Percentiles rank a stretch among this genome's conserved stretches.
These are phyloP conservation scores for Solanum neorickii DNA, from an alignment of 257 asterid species.

Conservation along the genomic window DNA sequence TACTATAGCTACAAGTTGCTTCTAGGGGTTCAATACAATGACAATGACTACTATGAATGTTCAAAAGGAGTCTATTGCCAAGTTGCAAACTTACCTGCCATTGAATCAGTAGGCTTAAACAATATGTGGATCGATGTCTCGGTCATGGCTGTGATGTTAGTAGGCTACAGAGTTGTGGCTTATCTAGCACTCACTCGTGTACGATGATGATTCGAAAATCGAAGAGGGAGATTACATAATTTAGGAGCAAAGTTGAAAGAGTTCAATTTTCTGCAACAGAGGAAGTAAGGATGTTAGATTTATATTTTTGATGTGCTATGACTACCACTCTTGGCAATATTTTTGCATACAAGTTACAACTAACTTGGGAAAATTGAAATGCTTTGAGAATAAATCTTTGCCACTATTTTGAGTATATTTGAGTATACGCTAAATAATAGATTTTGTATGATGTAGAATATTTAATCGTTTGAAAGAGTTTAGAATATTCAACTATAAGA, in stretches of 20 bases:
- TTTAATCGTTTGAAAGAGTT: too few species aligned
- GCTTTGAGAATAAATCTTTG: slow-evolving; percentile 1
- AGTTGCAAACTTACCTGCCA: slow-evolving; percentile 67
- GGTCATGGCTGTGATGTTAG: slow-evolving; percentile 66
- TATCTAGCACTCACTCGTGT: slow-evolving; percentile 72
- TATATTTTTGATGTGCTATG: background rate
- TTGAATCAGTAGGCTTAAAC: slow-evolving; percentile 63
- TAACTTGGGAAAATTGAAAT: slow-evolving; percentile 1
- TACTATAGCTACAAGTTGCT: slow-evolving; percentile 85
- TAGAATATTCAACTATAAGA: background rate
- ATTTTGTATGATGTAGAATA: background rate
- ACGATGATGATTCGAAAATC: slow-evolving; percentile 18
- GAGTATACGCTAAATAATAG: too few species aligned
- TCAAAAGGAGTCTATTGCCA: slow-evolving; percentile 51
- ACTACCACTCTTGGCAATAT: background rate
- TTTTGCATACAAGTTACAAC: background rate
- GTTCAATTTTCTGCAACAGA: slow-evolving; percentile 14
- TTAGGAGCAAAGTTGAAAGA: slow-evolving; percentile 10
- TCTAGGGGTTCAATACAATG: slow-evolving; percentile 70
- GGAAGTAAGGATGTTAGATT: slow-evolving; percentile 28
- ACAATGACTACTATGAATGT: slow-evolving; percentile 66
- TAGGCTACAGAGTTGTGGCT: slow-evolving; percentile 69
- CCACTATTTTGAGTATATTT: background rate
- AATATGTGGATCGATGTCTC: slow-evolving; percentile 56
- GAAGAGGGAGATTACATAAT: background rate